These are phyloP conservation scores for Aspergillus costaricaensis DNA, from an alignment of 2,329 filamentous ascomycete genomes.

Conservation along the genomic window DNA sequence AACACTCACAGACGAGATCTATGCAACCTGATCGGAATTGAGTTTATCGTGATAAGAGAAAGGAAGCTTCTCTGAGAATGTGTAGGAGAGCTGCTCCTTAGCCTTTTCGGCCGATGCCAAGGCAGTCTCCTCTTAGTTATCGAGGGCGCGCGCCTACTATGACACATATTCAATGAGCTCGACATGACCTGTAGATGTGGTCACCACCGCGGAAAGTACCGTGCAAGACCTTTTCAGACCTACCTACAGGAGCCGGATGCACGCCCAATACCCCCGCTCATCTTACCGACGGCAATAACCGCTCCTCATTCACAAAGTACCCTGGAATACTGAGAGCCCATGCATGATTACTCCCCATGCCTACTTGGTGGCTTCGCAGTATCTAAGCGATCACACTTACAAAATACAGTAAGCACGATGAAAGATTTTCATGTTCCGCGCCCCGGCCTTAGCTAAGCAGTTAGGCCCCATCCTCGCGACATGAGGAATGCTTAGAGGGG, in stretches of 20 bases:
- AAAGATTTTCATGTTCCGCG: background rate
- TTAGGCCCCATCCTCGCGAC: background rate
- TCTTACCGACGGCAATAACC: background rate
- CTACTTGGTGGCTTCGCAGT: background rate
- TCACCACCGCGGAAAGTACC: background rate
- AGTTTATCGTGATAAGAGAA: background rate
- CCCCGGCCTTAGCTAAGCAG: background rate
- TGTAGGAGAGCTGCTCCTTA: background rate
- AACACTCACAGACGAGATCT: background rate
- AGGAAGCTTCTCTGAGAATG: background rate
- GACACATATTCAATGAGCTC: background rate
- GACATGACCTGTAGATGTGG: background rate
- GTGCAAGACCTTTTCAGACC: background rate
- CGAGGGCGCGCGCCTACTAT: background rate
- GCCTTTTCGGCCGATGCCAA: background rate
- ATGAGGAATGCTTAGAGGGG: slow-evolving; percentile 1
- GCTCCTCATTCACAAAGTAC: background rate
- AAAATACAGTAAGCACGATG: background rate
- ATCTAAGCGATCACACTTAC: background rate
- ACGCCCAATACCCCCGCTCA: background rate
- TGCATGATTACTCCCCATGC: background rate
- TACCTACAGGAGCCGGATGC: slow-evolving; percentile 1
- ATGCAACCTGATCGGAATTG: background rate
- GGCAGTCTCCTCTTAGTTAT: background rate
- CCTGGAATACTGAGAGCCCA: background rate